A percentile compares a stretch with the other conserved stretches of the same genome.
Evolutionary conservation across 257 asterid species (phyloP).

Genomic region (Penstemon barbatus): DNA sequence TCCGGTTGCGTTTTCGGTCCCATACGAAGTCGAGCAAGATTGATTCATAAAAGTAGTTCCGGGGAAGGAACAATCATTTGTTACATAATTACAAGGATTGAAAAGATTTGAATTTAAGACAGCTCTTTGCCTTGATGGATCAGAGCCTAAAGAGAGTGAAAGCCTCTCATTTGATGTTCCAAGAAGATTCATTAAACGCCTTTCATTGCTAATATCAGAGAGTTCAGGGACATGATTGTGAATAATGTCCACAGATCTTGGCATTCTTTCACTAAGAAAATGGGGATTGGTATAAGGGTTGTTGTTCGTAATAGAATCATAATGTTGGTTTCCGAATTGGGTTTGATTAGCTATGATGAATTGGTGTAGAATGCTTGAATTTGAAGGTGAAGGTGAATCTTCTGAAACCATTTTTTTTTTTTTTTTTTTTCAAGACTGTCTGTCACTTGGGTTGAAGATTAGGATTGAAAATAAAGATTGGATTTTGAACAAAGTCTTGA

Average conservation of each 20-base stretch:
- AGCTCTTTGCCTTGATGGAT: conserved; percentile 34
- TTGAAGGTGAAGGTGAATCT: conserved; percentile 54
- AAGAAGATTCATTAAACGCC: conserved; percentile 67
- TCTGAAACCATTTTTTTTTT: conserved; percentile 56
- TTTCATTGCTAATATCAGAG: conserved; percentile 37
- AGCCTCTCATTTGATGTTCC: conserved; percentile 62
- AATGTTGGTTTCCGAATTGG: conserved; percentile 47
- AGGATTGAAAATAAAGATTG: conserved; percentile 12
- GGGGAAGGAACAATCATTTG: conserved; percentile 24
- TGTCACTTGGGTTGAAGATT: not conserved
- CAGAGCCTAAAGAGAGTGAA: conserved; percentile 68
- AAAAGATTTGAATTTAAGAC: conserved; percentile 30
- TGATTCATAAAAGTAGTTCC: conserved; percentile 32
- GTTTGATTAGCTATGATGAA: conserved; percentile 47
- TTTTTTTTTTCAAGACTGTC: not conserved
- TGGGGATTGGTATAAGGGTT: conserved; percentile 36
- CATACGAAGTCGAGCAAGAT: conserved; percentile 38
- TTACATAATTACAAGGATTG: conserved; percentile 31
- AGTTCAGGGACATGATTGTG: conserved; percentile 33
- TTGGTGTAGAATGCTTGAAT: conserved; percentile 59
- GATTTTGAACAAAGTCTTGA: conserved; percentile 21
- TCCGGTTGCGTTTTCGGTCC: conserved; percentile 40
- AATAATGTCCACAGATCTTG: conserved; percentile 37
- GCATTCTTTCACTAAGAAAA: conserved; percentile 38
- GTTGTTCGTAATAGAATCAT: conserved; percentile 30